A percentile compares a stretch with the other conserved stretches of the same genome.
These are phyloP conservation scores for Penicilliopsis zonata DNA, from an alignment of 495 filamentous ascomycete species.

Conservation along the genomic window DNA sequence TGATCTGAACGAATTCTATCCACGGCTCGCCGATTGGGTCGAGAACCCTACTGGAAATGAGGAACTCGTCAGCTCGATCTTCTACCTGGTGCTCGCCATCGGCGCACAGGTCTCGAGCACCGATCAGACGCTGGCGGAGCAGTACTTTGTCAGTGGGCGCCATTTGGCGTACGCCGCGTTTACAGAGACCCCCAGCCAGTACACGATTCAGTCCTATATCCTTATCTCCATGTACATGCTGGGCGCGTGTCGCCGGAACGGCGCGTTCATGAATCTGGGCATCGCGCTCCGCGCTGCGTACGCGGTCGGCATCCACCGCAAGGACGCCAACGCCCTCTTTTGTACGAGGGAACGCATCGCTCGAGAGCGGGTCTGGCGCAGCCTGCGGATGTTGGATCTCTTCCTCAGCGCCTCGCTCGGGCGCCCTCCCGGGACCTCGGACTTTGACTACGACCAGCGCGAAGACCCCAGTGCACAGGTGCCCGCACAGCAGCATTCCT, in stretches of 20 bases:
- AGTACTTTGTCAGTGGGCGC: conserved; percentile 45
- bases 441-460: conserved; percentile 42
- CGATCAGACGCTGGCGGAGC: conserved; percentile 25
- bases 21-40: conserved; percentile 28
- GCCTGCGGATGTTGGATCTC: conserved; percentile 46
- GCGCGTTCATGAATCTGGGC: conserved; percentile 42
- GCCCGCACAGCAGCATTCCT: conserved; percentile 10
- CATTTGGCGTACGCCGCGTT: conserved; percentile 42
- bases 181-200: conserved; percentile 41
- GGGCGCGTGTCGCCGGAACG: conserved; percentile 47
- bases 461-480: conserved; percentile 13
- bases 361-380: conserved; percentile 51
- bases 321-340: conserved; percentile 47
- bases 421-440: conserved; percentile 46
- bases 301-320: conserved; percentile 49
- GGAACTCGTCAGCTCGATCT: conserved; percentile 38
- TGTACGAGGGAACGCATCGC: conserved; percentile 32
- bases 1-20: conserved; percentile 22
- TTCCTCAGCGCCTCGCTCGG: conserved; percentile 50
- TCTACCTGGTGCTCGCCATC: conserved; percentile 49
- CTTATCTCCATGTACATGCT: conserved; percentile 51
- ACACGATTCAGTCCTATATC: conserved; percentile 46
- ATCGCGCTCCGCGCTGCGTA: conserved; percentile 47
- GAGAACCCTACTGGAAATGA: conserved; percentile 27
- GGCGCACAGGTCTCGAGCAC: conserved; percentile 44